Base-by-base conservation (phyloP, 768 basidiomycete genomes). In the Dictyophora rubrovolvata region DNA sequence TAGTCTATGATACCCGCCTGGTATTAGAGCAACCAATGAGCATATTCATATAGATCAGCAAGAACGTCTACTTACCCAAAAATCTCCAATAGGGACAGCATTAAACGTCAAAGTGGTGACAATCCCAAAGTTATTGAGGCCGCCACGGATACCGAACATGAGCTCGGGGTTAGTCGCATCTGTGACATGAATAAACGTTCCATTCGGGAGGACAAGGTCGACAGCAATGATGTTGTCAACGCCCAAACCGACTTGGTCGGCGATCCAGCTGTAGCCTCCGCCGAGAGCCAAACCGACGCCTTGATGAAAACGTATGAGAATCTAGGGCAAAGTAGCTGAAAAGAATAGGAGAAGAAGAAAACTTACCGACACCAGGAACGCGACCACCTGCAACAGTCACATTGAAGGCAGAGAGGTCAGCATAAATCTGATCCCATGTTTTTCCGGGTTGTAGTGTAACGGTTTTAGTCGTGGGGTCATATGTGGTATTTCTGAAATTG, bases 361-460 rank as follows among this genome's bases (percentile, higher is more conserved):
- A 28, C 28, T 28, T 28, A 28, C 82, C 82, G 21, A 83, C 77
- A 11, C 82, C 82, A 9, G 76, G 68, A 2, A 83, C 79, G 1
- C 84, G 72, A 3, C 79, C 82, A 0, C 85, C 85, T 9, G 84
- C 75, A 16, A 85, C 81, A 50, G 74, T 81, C 8, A 82, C 77
- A 6, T 71, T 73, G 56, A 72, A 64, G 0, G 77, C 79, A 5
- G 70, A 73, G 4, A 87, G 72, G 5, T 77, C 78, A 2, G 72
- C 70, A 61, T 85, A 86, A 68, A 80, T 82, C 35, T 84, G 78
- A 65, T 87, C 85, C 84, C 84, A 87, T 23, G 82, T 72, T n/a
- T 81, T 64, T 5, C 75, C 75, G 8, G 73, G 65, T 35, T 71
- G 73, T 53, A 76, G 61, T 11, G 62, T 63, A 5, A 59, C 69